phyloP scores from a whole-genome alignment of 1,139 yeast genomes.

The Dujonia santamariae region DNA sequence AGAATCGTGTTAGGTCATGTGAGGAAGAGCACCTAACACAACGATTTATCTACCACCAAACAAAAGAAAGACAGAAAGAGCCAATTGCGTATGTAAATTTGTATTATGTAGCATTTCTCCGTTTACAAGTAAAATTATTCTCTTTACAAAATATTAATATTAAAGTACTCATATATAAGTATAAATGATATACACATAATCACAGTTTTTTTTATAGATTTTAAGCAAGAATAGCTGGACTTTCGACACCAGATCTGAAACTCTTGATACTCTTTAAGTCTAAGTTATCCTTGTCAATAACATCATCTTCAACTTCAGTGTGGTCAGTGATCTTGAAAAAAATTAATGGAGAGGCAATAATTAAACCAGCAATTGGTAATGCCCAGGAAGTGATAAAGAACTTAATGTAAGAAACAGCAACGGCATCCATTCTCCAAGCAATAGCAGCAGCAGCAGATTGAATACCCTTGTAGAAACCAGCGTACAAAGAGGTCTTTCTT shows the following conservation, averaged over 20 bases:
- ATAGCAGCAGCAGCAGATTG: conserved; percentile 12
- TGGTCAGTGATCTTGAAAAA: conserved; percentile 43
- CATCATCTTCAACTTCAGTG: conserved; percentile 39
- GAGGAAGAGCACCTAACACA: too few relatives aligned
- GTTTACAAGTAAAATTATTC: too few relatives aligned
- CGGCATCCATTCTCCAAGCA: conserved; percentile 12
- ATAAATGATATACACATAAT: too few relatives aligned
- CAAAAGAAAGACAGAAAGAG: too few relatives aligned
- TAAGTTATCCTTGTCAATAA: conserved; percentile 1
- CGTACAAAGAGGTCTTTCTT: conserved; percentile 9
- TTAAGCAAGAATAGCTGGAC: conserved; percentile 7
- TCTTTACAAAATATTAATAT: too few relatives aligned
- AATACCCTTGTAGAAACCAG: conserved; percentile 12
- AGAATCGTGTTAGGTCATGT: too few relatives aligned
- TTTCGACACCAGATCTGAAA: conserved; percentile 8
- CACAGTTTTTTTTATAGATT: too few relatives aligned
- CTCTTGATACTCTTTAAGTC: conserved; percentile 7
- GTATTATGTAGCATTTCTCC: too few relatives aligned
- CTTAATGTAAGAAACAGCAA: conserved; percentile 7
- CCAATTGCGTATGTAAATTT: too few relatives aligned
- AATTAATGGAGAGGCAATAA: conserved; percentile 38
- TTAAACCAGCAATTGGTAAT: conserved; percentile 7
- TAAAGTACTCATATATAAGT: too few relatives aligned
- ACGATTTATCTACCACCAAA: too few relatives aligned
- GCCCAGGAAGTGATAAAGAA: conserved; percentile 9